Evolutionary conservation across 768 basidiomycete genomes (phyloP), one percentile per base, ranked within the genome.

Genomic region (Nidula microcarpa): DNA sequence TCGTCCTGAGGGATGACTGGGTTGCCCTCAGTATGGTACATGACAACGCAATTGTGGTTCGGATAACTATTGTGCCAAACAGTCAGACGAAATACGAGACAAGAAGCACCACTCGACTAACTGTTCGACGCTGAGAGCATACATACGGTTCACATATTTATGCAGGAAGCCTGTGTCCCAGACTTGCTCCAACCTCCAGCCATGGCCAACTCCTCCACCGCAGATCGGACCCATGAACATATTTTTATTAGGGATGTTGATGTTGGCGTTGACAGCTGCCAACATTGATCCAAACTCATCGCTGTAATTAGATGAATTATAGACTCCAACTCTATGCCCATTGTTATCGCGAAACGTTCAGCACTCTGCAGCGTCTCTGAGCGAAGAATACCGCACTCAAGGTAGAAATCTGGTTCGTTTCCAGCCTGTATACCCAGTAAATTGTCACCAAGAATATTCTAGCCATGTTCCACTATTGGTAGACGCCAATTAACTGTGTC

Each of bases 31-130:
- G 13, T 41, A 5, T 70, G 71, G 51, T 69, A 85, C 51, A 70
- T 63, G 5, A 78, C 79, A 18, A 69, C 76, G 55, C 87, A 89
- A 56, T 88, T 89, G 67, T 87, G 77, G 6, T 68, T 71, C 2
- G 71, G 71, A 52, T 74, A 75, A 49, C 71, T 74, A 43, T 6
- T 36, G 14, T 18, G 11, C 14, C 35, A 49, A 33, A 33, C 7
- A 7, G n/a, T 16, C 23, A n/a, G 30, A 30, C n/a, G 47, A 52
- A 52, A 9, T 43, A 5, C 39, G 16, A 41, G 47, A n/a, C 39
- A 39, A 14, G 23, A 14, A 14, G 10, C 23, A 56, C 14, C 30
- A n/a, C 10, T 41, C 13, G 39, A 63, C 74, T 14, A 59, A 84
- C 82, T 81, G 74, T 68, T 87, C 83, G 43, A 87, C 81, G 57